Base-by-base conservation (phyloP, 768 basidiomycete species). In the Chalciporus chontae region DNA sequence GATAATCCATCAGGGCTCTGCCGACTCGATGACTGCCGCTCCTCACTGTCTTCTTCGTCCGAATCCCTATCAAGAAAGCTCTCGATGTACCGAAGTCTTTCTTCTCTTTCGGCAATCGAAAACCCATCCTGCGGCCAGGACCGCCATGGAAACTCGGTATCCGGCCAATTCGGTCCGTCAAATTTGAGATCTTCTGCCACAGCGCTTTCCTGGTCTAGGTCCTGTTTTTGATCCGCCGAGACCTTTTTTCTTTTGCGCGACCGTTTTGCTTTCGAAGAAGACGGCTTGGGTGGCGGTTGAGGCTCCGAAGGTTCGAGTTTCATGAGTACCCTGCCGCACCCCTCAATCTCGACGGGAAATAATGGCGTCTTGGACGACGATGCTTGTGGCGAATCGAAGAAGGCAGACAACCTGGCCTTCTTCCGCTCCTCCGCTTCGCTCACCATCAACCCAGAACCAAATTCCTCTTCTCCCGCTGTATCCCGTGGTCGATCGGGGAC, bases 71-170 rank as follows among this genome's bases (percentile, higher is more conserved):
- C 84, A 37, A 92, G 64, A 63, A 87, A 92, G 27, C 76, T 72
- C 61, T 83, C 84, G 43, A 92, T 85, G 73, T 78, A 76, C 51
- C 73, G 73, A 61, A 88, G 58, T 45, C 81, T 76, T 59, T 85
- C 81, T 57, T 77, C 78, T 56, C 81, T 73, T 59, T 83, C 76
- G 26, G 75, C 73, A 58, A 76, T 78, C 19, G 73, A 72, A 40
- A 73, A 55, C 43, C 81, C 78, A 19, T 71, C 69, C 27, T 77
- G 73, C 26, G 8, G 8, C 26, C 26, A 26, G 55, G 84, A 62
- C 43, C 77, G 77, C 90, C 89, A 92, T 18, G 90, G 89, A 59
- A 90, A 90, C 66, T 82, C 81, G 8, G 73, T 56, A 58, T 92
- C 90, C 7, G 84, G 84, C 89, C 90, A 91, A 60, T 87, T 84